Percentiles rank a stretch among this genome's conserved stretches.
Conservation (phyloP, 2,329 filamentous ascomycete species). For the Diaporthe sp. region DNA sequence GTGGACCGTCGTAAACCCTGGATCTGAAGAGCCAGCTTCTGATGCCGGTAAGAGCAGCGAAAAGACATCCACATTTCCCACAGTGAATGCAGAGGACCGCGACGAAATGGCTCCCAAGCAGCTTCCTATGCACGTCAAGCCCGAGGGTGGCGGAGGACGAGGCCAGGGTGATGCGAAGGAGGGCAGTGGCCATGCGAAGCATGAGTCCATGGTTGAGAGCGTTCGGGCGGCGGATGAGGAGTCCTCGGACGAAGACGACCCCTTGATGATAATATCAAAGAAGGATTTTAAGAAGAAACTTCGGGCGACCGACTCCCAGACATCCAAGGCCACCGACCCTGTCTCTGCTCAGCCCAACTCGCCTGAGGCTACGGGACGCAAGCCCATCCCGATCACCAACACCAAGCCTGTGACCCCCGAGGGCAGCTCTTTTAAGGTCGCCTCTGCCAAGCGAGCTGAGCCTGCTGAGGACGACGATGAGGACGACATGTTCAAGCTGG, state of each 20-base stretch:
- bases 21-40: conserved; percentile 19
- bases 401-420: neutral
- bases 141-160: neutral
- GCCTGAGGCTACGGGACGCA: neutral
- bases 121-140: conserved; percentile 3
- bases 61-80: neutral
- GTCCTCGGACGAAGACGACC: conserved; percentile 37
- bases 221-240: conserved; percentile 9
- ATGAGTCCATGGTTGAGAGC: neutral
- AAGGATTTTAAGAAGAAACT: conserved; percentile 35
- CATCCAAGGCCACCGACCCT: neutral
- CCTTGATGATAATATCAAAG: conserved; percentile 40
- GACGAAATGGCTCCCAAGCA: conserved; percentile 9
- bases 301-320: neutral
- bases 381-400: neutral
- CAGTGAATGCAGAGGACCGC: neutral
- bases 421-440: conserved; percentile 6
- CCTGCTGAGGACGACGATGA: neutral
- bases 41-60: neutral
- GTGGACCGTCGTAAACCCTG: conserved; percentile 52
- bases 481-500: conserved; percentile 16
- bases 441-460: neutral
- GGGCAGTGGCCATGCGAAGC: neutral
- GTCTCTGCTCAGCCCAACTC: conserved; percentile 4
- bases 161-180: neutral